Evolutionary conservation across 192 early-diverging fungal genomes (phyloP), one percentile per base, ranked within the genome.

Genomic region (Lunasporangiospora selenospora): DNA sequence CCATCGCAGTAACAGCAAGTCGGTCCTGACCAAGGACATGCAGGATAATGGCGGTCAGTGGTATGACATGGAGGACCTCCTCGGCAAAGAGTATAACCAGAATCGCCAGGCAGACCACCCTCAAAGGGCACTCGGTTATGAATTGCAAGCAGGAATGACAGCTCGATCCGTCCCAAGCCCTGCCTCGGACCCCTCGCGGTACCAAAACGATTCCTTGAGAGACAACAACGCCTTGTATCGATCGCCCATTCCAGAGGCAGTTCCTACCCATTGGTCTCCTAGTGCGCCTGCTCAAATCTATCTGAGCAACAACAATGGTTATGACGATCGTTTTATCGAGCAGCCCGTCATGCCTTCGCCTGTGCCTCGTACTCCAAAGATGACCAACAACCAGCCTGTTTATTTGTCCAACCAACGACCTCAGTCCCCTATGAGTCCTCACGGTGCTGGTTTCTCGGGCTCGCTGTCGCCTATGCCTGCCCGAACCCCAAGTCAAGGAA

Each of bases 11-110:
- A 51, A 54, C 37, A 53, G 44, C 19, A 60, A 61, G 32, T 59
- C 58, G 6, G 21, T 58, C 32, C 46, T 44, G 2, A 31, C 56
- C 32, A 58, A 47, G 44, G 36, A 50, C 42, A 5, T 61, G 30
- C 24, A 47, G 45, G 27, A 37, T 47, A 29, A 58, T 46, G 36
- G 29, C 16, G 33, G 48, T 15, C 66, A 70, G 29, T 70, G 66
- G 66, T 70, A 70, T 13, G 66, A 70, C 44, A 70, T 70, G 66
- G 66, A 70, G 9, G 66, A 70, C 29, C 51, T 70, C 19, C 21
- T 70, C 12, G 66, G 61, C 49, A 70, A 61, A 45, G 58, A 70
- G 6, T 70, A 61, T 13, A 53, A 70, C 6, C 39, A 58, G 5
- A 23, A 59, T 3, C 36, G 51, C 6, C 19, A 27, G 8, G 15